Evolutionary conservation across 164 flowering plant species (phyloP), one percentile per base, ranked within the genome.

Genomic region (Liriodendron chinense): DNA sequence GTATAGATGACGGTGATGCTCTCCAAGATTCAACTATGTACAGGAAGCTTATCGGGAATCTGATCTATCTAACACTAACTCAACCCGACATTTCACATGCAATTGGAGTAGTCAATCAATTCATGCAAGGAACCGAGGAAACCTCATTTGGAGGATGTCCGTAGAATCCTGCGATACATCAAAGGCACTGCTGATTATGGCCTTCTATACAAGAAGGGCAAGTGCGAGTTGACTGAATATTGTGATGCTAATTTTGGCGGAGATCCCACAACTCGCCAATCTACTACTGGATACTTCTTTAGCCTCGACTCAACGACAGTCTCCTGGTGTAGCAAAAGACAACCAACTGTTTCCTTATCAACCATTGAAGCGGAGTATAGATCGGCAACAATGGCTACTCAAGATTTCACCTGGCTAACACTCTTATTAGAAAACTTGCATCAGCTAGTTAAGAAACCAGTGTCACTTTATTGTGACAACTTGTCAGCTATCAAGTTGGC

Each of bases 271-370:
- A 49, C 53, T 12, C 53, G 53, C 7, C 53, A 1, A 7, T 49
- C 53, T 7, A 49, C 53, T 49, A 49, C 53, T 49, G 53, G 53
- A 12, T 49, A 49, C 10, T 7, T 49, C 9, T 49, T 49, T 49
- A 49, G 7, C 9, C 53, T 49, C 10, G 53, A 12, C 9, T 49
- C 53, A n/a, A n/a, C 53, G 10, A 12, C 7, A 66, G 61, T 79
- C 7, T 77, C 73, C 18, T 73, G 83, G 77, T 64, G 77, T 49
- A 75, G 77, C 64, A 82, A 78, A 57, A 69, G 77, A 49, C 77
- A 75, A 69, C 76, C 78, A 25, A 80, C 68, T 50, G 47, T 82
- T 6, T 79, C 75, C 0, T 12, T 77, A 22, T 50, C 76, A 48
- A 79, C 72, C 6, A 76, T 48, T 1, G 62, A 75, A 24, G 77